Base-by-base conservation (phyloP, 2,329 filamentous ascomycete genomes). In the Dothistroma septosporum region DNA sequence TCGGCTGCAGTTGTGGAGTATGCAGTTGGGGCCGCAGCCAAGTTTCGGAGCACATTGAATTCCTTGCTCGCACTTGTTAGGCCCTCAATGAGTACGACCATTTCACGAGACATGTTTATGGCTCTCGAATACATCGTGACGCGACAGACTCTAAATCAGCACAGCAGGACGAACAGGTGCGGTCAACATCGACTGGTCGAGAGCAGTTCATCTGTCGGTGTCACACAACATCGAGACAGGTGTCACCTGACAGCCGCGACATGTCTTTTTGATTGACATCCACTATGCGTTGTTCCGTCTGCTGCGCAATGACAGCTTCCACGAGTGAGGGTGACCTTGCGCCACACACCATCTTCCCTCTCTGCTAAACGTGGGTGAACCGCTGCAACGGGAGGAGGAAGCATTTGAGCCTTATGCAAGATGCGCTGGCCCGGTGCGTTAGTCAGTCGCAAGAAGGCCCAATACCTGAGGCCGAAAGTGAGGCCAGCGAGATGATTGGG, bases 401-500 rank as follows among this genome's bases (percentile, higher is more conserved):
- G 50, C 50, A 53, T 53, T 10, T 32, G 33, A n/a, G 49, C 58
- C 55, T 66, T 60, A 64, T 66, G 63, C 63, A 64, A 60, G 61
- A 66, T 66, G 65, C 49, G 65, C 64, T 66, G 64, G 62, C 62
- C 62, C 60, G 62, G 33, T 61, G 62, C 62, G 61, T 58, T 67
- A 65, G 63, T 60, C 57, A 49, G 48, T 41, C 28, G 37, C 35
- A 24, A 24, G 57, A 55, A 57, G 57, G 55, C 57, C 65, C 63
- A 64, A 64, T 64, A 63, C 57, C 55, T 47, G 60, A 64, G 61
- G 61, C 61, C 63, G 35, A 58, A 58, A 46, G 41, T 7, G 33
- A 32, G 53, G 33, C 54, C 37, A 41, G 55, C 22, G n/a, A 60
- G 55, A 60, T 66, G 64, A 67, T 66, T 67, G 64, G 65, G 32